Conservation (phyloP, 768 basidiomycete genomes). For the Kwoniella heveanensis region DNA sequence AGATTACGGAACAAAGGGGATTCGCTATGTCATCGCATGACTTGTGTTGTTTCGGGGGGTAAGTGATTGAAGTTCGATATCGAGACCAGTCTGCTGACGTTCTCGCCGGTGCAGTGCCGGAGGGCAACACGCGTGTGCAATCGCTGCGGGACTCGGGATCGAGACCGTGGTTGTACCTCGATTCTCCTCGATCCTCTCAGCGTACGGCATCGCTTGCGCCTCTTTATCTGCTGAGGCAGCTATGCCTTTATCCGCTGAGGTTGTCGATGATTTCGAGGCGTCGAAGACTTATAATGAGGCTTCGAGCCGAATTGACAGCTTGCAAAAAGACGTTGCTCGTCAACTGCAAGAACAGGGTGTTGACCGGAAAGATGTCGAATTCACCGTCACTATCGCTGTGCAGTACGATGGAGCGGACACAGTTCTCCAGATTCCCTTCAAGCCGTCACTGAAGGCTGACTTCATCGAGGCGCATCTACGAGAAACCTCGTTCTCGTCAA, state of each 20-base stretch:
- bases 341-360: slow-evolving; percentile 38
- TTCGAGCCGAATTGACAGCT: slow-evolving; percentile 16
- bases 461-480: slow-evolving; percentile 36
- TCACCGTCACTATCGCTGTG: slow-evolving; percentile 26
- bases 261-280: slow-evolving; percentile 25
- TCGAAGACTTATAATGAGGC: slow-evolving; percentile 33
- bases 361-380: slow-evolving; percentile 25
- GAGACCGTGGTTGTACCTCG: slow-evolving; percentile 64
- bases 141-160: slow-evolving; percentile 39
- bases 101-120: slow-evolving; percentile 60
- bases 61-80: slow-evolving; percentile 56
- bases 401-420: slow-evolving; percentile 43
- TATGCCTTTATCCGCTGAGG: slow-evolving; percentile 56
- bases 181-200: slow-evolving; percentile 88
- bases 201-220: slow-evolving; percentile 89
- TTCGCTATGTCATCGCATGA: slow-evolving; percentile 36
- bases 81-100: slow-evolving; percentile 49
- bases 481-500: slow-evolving; percentile 38
- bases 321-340: slow-evolving; percentile 23
- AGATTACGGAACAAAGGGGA: slow-evolving; percentile 36
- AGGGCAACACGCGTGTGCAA: slow-evolving; percentile 52
- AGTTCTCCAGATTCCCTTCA: slow-evolving; percentile 34
- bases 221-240: slow-evolving; percentile 58
- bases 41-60: slow-evolving; percentile 69
- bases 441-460: slow-evolving; percentile 20